Evolutionary conservation across 202 grass and related monocot species (phyloP), one percentile per base, ranked within the genome.

Genomic region (Cymbopogon flexuosus): DNA sequence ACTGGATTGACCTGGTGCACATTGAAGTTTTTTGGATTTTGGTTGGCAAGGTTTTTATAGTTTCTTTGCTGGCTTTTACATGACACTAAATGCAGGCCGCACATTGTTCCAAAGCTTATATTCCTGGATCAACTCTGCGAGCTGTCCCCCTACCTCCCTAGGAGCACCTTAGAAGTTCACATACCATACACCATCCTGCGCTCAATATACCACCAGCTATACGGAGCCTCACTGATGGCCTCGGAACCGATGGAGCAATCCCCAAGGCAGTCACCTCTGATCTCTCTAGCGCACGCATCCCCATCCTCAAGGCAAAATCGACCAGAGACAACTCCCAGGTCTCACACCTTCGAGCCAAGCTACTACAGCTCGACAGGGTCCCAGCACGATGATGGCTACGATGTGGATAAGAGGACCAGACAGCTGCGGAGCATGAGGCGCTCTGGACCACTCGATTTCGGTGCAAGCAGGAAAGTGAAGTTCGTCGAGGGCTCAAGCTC

Each of bases 101-200:
- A 82, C 68, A 99, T 93, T 45, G 89, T 99, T 73, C 87, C 90
- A 10, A 99, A 99, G 80, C 77, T 99, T 71, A 91, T 93, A 90
- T 99, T 99, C 86, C 87, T 95, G 23, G 92, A 99, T 67, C 92
- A 93, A 67, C 88, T 99, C 29, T 95, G 92, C 3, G 90, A 98
- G 75, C 45, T 98, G 66, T 95, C 30, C 96, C 14, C 89, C 0
- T 93, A 93, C 82, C 84, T 95, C 33, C 96, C 90, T 68, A 92
- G 92, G 87, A 98, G 96, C 88, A 98, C 92, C 52, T 83, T 98
- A 81, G 96, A 98, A 87, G 87, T 87, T 64, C 96, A 98, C 82
- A 88, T 93, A 79, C 96, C 96, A 12, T 98, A 98, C 34, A 90
- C 96, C 18, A 95, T 98, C 75, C 83, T 98, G 41, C 90, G 92